Evolutionary conservation across 805 yeast genomes (phyloP).

Genomic region (Cyberlindnera xylosilytica): DNA sequence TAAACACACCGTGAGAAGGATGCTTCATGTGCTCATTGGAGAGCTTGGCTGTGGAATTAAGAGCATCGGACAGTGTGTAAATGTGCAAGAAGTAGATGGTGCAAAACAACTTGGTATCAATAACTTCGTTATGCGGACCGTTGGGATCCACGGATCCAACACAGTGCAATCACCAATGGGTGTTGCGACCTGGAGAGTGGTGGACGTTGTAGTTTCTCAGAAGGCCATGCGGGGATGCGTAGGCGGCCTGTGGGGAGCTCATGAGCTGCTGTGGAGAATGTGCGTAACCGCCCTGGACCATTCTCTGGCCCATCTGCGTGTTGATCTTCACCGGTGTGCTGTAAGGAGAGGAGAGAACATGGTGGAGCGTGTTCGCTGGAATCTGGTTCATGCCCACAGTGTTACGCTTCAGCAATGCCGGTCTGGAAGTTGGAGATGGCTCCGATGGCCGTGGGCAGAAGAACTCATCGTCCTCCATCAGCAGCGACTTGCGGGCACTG

Average conservation of each 20-base stretch:
- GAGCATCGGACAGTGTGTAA: no score
- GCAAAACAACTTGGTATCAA: no score
- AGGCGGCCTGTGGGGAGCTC: slow-evolving; percentile 15
- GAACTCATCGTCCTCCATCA: slow-evolving; percentile 66
- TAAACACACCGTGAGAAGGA: no score
- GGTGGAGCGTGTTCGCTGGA: background rate
- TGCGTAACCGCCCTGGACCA: slow-evolving; percentile 13
- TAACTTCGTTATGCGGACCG: slow-evolving; percentile 1
- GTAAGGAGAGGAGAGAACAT: slow-evolving; percentile 21
- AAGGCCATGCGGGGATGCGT: slow-evolving; percentile 19
- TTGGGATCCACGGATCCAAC: no score
- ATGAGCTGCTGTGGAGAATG: slow-evolving; percentile 16
- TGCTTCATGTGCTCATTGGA: no score
- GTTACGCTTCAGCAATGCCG: slow-evolving; percentile 5
- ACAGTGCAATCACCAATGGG: slow-evolving; percentile 1
- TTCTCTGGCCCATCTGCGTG: slow-evolving; percentile 11
- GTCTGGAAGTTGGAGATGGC: slow-evolving; percentile 7
- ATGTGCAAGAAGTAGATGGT: background rate
- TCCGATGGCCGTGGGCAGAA: slow-evolving; percentile 49
- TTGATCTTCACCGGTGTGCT: slow-evolving; percentile 22
- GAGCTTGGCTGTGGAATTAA: no score
- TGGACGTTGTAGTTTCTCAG: slow-evolving; percentile 14
- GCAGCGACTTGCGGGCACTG: slow-evolving; percentile 66
- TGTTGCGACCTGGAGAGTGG: slow-evolving; percentile 2
- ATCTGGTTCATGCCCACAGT: background rate